Base-by-base conservation (phyloP, 2,329 filamentous ascomycete species). In the Apiospora hydei region DNA sequence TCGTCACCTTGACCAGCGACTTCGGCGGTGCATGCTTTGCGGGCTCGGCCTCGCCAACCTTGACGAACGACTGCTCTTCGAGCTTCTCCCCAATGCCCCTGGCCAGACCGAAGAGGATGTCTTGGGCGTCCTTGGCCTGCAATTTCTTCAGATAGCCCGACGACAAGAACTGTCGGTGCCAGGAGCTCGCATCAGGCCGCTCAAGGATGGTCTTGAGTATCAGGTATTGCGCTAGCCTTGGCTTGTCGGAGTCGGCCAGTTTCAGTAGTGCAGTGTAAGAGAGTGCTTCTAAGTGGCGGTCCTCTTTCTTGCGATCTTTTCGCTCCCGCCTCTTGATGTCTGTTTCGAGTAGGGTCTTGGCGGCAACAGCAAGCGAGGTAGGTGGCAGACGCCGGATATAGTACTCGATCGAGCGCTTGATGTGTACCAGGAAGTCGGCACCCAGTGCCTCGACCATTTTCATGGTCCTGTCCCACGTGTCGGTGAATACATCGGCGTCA, bases 1-100 rank as follows among this genome's bases (percentile, higher is more conserved):
- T 83, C 0, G 78, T 81, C 6, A 83, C 76, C 70, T 82, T 83
- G 69, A 83, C 75, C 4, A 74, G 70, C 2, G 79, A 75, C 2
- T 57, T 49, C 34, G 74, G 46, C 7, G 69, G 61, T 11, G 44
- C 51, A 10, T 68, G 38, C 13, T 53, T 49, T 3, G 74, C 69
- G 1, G 49, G 69, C 7, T 21, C 13, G 53, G 69, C 4, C 74
- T 73, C 26, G 53, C 49, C 30, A 76, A 78, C 66, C 78, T 70
- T 67, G 41, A 41, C 72, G 34, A 43, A 34, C 8, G 53, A 47
- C n/a, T 44, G 78, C 26, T 78, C 71, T 18, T 75, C 72, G 69
- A 83, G 76, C 67, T 77, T 77, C 18, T 81, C 76, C 7, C 71
- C 72, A 14, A 84, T 79, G 0, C 76, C 75, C 7, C 72, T 51